These are phyloP conservation scores for Albifimbria verrucaria DNA, from an alignment of 2,329 filamentous ascomycete species.

Conservation along the genomic window DNA sequence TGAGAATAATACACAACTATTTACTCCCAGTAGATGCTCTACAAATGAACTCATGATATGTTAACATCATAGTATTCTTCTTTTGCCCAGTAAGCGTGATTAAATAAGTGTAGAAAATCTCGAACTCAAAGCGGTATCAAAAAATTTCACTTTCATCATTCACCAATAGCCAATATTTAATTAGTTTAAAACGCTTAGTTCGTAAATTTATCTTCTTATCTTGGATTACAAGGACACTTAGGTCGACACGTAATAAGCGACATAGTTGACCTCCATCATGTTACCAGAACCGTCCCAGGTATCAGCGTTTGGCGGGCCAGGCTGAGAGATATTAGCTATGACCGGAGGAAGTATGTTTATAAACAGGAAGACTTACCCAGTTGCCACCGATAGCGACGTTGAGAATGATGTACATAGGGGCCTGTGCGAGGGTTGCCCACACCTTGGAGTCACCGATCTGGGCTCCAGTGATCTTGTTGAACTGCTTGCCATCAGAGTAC, in stretches of 20 bases:
- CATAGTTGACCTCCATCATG: constrained; percentile 51
- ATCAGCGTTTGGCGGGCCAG: constrained; percentile 43
- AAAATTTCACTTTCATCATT: too few relatives aligned
- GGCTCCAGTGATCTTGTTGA: constrained; percentile 39
- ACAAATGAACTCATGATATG: too few relatives aligned
- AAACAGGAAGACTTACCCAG: constrained; percentile 37
- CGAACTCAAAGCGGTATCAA: too few relatives aligned
- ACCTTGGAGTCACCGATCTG: constrained; percentile 40
- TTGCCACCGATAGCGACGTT: constrained; percentile 55
- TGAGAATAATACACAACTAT: too few relatives aligned
- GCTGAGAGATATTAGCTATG: constrained; percentile 27
- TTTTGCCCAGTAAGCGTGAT: too few relatives aligned
- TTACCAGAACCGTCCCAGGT: constrained; percentile 43
- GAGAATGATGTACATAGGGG: constrained; percentile 48
- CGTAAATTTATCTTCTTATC: too few relatives aligned
- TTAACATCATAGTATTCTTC: too few relatives aligned
- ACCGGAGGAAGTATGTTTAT: neutral
- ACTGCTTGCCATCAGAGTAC: constrained; percentile 43
- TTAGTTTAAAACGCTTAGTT: too few relatives aligned
- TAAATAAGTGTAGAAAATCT: too few relatives aligned
- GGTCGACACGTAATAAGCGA: constrained; percentile 37
- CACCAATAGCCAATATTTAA: too few relatives aligned
- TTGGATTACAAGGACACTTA: constrained; percentile 7
- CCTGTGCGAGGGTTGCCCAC: constrained; percentile 50
- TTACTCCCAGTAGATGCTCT: too few relatives aligned